phyloP scores from a whole-genome alignment of 1,284 basidiomycete species.

The Leccinum fallax region DNA sequence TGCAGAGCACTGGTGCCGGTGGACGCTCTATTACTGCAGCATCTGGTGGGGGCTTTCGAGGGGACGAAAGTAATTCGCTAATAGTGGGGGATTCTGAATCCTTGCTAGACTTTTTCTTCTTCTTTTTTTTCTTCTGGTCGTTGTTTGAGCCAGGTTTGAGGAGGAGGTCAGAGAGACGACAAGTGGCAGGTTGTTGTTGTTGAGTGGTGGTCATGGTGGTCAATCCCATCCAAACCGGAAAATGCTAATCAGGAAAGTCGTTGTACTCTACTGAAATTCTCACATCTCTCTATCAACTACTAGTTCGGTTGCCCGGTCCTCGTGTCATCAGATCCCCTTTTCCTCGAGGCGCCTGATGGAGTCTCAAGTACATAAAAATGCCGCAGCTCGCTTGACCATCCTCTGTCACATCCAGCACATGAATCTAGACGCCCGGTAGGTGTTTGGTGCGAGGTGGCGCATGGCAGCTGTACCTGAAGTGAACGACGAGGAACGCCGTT shows the following conservation, averaged over 20 bases:
- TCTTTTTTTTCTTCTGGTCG: slow-evolving; percentile 63
- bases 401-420: too few relatives aligned
- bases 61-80: slow-evolving; percentile 15
- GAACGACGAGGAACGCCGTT: neutral
- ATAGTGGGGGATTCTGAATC: slow-evolving; percentile 15
- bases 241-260: slow-evolving; percentile 14
- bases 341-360: slow-evolving; percentile 4
- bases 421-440: too few relatives aligned
- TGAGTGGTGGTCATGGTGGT: neutral
- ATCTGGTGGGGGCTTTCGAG: slow-evolving; percentile 34
- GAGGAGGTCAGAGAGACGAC: slow-evolving; percentile 5
- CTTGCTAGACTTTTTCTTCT: slow-evolving; percentile 71
- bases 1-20: slow-evolving; percentile 68
- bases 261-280: slow-evolving; percentile 1
- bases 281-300: neutral
- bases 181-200: neutral
- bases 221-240: neutral
- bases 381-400: neutral
- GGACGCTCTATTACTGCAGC: slow-evolving; percentile 38
- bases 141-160: slow-evolving; percentile 16
- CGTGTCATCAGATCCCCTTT: neutral
- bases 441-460: too few relatives aligned
- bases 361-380: neutral
- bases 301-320: slow-evolving; percentile 5
- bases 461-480: too few relatives aligned